phyloP scores from a whole-genome alignment of 2,329 filamentous ascomycete genomes.

The Tolypocladium cylindrosporum region DNA sequence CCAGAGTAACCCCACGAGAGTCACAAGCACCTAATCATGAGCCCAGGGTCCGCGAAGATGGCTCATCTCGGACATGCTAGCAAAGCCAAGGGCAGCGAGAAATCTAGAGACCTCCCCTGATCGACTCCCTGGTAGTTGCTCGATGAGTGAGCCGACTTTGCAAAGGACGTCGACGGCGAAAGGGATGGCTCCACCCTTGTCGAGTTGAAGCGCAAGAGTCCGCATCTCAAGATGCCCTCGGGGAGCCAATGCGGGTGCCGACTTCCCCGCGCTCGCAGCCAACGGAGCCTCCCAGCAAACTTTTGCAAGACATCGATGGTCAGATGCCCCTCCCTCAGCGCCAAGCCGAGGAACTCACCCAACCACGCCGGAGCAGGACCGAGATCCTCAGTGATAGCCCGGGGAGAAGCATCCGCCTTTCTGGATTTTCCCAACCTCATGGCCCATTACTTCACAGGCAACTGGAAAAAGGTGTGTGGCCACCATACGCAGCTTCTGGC shows the following conservation, averaged over 20 bases:
- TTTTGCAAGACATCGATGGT: conserved; percentile 55
- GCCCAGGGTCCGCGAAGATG: no score
- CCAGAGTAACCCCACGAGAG: neutral
- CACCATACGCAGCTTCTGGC: conserved; percentile 55
- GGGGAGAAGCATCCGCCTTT: conserved; percentile 35
- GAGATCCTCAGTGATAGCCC: conserved; percentile 46
- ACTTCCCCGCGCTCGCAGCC: conserved; percentile 48
- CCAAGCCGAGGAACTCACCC: conserved; percentile 30
- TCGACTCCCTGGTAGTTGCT: conserved; percentile 22
- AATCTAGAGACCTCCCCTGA: neutral
- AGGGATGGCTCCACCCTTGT: conserved; percentile 50
- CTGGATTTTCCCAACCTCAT: conserved; percentile 59
- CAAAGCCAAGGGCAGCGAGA: no score
- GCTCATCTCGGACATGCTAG: no score
- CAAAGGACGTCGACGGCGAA: conserved; percentile 49
- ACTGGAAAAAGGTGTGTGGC: conserved; percentile 50
- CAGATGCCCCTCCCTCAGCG: conserved; percentile 1
- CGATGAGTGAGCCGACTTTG: conserved; percentile 54
- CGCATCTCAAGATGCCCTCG: conserved; percentile 49
- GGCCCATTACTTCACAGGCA: conserved; percentile 58
- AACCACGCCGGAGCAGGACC: conserved; percentile 38
- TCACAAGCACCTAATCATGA: no score
- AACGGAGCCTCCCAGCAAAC: conserved; percentile 34
- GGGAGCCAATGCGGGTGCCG: conserved; percentile 53
- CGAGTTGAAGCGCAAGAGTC: conserved; percentile 46